Evolutionary conservation across 805 yeast genomes (phyloP).

Genomic region (Kodamaea nitidulidarum): DNA sequence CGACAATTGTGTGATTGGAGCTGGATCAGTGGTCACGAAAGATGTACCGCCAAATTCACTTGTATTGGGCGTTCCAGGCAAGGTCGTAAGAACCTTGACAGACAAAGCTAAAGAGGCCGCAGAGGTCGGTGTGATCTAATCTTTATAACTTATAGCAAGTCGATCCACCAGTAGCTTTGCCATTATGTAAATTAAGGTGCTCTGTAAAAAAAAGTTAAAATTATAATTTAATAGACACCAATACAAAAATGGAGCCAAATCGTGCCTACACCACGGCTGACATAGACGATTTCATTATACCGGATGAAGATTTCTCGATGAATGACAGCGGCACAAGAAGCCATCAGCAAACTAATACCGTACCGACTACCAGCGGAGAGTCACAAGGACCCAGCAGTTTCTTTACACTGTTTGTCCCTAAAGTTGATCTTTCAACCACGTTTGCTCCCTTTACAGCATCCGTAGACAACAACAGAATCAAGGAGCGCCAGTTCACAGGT

Average conservation of each 20-base stretch:
- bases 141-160: too few relatives aligned
- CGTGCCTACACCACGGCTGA: conserved; percentile 15
- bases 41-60: conserved; percentile 53
- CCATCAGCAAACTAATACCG: too few relatives aligned
- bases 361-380: too few relatives aligned
- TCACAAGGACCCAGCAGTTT: conserved; percentile 5
- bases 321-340: background rate
- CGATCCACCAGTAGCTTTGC: too few relatives aligned
- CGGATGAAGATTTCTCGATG: conserved; percentile 29
- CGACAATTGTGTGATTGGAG: conserved; percentile 57
- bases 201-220: background rate
- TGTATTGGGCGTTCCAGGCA: conserved; percentile 64
- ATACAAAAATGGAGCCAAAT: conserved; percentile 9
- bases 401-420: conserved; percentile 21
- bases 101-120: conserved; percentile 8
- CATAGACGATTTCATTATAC: conserved; percentile 32
- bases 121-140: conserved; percentile 4
- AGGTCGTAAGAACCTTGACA: conserved; percentile 33
- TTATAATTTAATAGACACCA: background rate
- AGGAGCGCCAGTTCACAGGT: conserved; percentile 56
- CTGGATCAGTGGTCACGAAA: conserved; percentile 61
- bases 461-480: conserved; percentile 21
- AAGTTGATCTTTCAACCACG: conserved; percentile 33
- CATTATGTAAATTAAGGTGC: too few relatives aligned
- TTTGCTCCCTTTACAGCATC: conserved; percentile 28